Percentiles rank a stretch among this genome's conserved stretches.
These are phyloP conservation scores for Boletus tomentosulus DNA, from an alignment of 768 basidiomycete species.

Conservation along the genomic window DNA sequence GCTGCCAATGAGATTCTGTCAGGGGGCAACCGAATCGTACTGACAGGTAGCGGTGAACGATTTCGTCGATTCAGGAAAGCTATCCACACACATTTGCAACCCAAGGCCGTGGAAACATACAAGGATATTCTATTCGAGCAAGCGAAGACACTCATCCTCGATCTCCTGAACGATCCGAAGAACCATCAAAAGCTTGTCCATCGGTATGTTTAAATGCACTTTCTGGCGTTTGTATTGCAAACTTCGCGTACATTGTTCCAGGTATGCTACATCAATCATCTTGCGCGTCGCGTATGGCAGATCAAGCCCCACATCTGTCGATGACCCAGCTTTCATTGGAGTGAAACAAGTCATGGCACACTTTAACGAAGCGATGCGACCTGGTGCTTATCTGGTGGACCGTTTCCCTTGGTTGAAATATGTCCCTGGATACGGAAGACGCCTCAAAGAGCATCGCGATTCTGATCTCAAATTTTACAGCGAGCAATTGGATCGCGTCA, in stretches of 20 bases:
- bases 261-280: slow-evolving; percentile 26
- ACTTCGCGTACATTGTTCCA: background rate
- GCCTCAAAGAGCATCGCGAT: slow-evolving; percentile 46
- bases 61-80: slow-evolving; percentile 56
- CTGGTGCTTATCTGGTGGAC: slow-evolving; percentile 35
- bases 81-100: slow-evolving; percentile 50
- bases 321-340: slow-evolving; percentile 23
- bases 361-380: slow-evolving; percentile 28
- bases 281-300: slow-evolving; percentile 26
- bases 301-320: slow-evolving; percentile 8
- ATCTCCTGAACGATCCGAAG: slow-evolving; percentile 31
- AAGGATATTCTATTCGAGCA: slow-evolving; percentile 40
- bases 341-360: slow-evolving; percentile 18
- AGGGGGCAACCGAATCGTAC: slow-evolving; percentile 49
- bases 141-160: slow-evolving; percentile 18
- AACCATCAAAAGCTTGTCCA: slow-evolving; percentile 30
- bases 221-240: background rate
- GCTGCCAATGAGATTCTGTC: slow-evolving; percentile 53
- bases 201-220: slow-evolving; percentile 36
- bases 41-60: slow-evolving; percentile 46
- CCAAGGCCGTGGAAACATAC: slow-evolving; percentile 44
- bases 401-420: slow-evolving; percentile 35
- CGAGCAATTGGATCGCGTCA: slow-evolving; percentile 42
- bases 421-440: slow-evolving; percentile 55
- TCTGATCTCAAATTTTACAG: slow-evolving; percentile 52